Evolutionary conservation across 768 basidiomycete species (phyloP).

Genomic region (Phylloporus sp.): DNA sequence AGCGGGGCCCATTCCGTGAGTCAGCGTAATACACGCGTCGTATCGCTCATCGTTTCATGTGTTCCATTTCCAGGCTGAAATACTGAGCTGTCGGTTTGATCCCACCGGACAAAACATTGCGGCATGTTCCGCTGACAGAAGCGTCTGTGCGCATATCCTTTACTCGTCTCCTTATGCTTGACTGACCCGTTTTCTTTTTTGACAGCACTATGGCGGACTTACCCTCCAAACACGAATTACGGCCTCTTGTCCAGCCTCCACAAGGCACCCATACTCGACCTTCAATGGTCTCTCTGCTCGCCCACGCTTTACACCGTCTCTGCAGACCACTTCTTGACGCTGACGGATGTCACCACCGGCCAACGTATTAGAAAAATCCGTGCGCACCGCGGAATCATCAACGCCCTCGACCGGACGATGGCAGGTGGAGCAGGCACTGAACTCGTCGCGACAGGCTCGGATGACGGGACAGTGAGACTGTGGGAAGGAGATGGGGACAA

Average conservation of each 20-base stretch:
- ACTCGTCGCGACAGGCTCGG: conserved; percentile 81
- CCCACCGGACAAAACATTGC: conserved; percentile 93
- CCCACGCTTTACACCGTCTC: conserved; percentile 77
- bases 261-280: conserved; percentile 89
- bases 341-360: conserved; percentile 81
- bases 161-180: background rate
- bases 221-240: conserved; percentile 90
- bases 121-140: conserved; percentile 85
- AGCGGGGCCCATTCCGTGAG: conserved; percentile 82
- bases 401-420: conserved; percentile 81
- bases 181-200: background rate
- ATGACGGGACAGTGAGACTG: conserved; percentile 87
- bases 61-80: conserved; percentile 57
- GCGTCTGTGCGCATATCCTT: conserved; percentile 70
- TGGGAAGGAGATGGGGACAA: conserved; percentile 86
- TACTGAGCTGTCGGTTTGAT: conserved; percentile 89
- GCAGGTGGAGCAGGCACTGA: conserved; percentile 82
- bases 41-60: background rate
- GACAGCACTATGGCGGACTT: conserved; percentile 85
- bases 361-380: conserved; percentile 76
- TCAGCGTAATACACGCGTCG: background rate
- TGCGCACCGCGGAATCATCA: conserved; percentile 90
- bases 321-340: conserved; percentile 80
- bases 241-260: conserved; percentile 77
- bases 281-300: conserved; percentile 82